Base-by-base conservation (phyloP, 176 grass and related monocot species). In the Pharus latifolius region DNA sequence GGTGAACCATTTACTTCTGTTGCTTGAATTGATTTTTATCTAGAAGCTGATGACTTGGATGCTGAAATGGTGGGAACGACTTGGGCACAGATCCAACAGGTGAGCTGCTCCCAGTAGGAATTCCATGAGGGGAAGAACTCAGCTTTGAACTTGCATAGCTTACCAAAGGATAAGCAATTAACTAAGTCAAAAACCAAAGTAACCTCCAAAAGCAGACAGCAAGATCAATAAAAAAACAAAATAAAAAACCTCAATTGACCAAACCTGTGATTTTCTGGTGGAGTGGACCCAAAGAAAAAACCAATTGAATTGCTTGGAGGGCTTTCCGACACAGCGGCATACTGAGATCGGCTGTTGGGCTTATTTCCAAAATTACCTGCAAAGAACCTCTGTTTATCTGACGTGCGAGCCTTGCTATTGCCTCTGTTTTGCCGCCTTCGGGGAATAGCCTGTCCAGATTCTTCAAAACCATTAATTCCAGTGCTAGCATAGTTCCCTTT, bases 211-310 rank as follows among this genome's bases (percentile, higher is more conserved):
- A 59, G 28, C n/a, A n/a, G n/a, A n/a, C n/a, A n/a, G n/a, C n/a
- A n/a, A 73, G 16, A 60, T 45, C 69, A 29, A 68, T 24, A 30
- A 11, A 56, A 18, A 42, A 31, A 70, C 4, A 22, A 60, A 60
- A 31, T 70, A 75, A 40, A 69, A 37, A 49, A 51, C 15, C 51
- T 43, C 14, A 56, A 66, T 32, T 38, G 27, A 49, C 58, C 79
- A 23, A 77, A 95, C 96, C 96, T 81, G 65, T 81, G 72, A 82
- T 84, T 91, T 74, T 99, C 96, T 48, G 78, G 78, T 53, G 96
- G 96, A n/a, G 96, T 95, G 68, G 96, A 95, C 18, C 90, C 96
- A 1, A 95, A 99, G 79, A 95, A 99, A 85, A 88, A 99, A 37
- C 96, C 96, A 62, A 99, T 65, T 34, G 96, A 91, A 66, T 87